Evolutionary conservation across 192 early-diverging fungal genomes (phyloP).

Genomic region (Obelidium mucronatum): DNA sequence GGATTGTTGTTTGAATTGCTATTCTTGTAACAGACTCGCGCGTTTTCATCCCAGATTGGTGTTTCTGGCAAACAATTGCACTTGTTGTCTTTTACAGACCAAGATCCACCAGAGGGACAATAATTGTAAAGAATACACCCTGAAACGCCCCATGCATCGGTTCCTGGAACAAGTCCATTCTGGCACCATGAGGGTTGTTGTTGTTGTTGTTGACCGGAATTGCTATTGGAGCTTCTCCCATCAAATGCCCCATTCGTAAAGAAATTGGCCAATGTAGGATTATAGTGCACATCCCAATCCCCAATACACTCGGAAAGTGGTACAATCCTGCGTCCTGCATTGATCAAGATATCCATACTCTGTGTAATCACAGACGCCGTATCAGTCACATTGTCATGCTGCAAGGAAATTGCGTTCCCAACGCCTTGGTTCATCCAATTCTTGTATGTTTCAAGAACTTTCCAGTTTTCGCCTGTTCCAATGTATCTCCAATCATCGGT

Average conservation of each 20-base stretch:
- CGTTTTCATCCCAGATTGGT: no score
- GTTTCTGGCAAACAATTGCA: no score
- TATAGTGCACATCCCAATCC: neutral
- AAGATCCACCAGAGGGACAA: no score
- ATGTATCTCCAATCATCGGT: constrained; percentile 38
- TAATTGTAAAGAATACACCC: no score
- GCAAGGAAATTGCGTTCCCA: neutral
- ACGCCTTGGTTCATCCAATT: neutral
- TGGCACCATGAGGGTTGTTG: no score
- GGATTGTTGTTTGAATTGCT: no score
- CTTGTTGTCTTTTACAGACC: no score
- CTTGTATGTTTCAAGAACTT: neutral
- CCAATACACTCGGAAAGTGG: constrained; percentile 6
- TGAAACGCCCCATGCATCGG: no score
- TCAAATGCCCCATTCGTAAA: constrained; percentile 9
- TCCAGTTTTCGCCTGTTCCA: neutral
- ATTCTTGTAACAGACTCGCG: no score
- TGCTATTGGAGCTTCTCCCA: no score
- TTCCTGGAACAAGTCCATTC: no score
- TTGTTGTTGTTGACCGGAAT: no score
- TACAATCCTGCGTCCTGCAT: neutral
- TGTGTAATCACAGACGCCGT: neutral
- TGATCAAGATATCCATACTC: neutral
- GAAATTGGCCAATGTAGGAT: neutral
- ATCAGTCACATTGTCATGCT: neutral